Conservation (phyloP, 176 grass and related monocot species). For the Lolium multiflorum region DNA sequence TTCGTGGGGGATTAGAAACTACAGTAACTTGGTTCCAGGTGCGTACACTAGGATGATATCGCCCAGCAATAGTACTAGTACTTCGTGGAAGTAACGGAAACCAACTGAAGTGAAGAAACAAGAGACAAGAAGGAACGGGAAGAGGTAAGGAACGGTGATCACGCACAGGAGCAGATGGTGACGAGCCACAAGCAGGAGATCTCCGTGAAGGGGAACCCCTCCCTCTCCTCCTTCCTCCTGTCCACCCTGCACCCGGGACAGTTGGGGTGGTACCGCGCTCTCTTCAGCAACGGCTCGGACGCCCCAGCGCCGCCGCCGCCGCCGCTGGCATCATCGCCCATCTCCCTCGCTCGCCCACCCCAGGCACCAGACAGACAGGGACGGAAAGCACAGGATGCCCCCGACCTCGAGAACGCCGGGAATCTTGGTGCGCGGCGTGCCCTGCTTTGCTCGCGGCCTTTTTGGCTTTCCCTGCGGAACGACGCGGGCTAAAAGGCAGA, state of each 20-base stretch:
- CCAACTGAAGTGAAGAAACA: not conserved
- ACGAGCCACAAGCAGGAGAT: conserved; percentile 63
- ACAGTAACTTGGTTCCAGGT: not conserved
- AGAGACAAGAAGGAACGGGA: not conserved
- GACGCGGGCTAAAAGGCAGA: not conserved
- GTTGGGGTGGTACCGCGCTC: conserved; percentile 28
- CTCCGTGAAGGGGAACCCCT: conserved; percentile 45
- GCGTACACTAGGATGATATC: not conserved
- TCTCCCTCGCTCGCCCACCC: not conserved
- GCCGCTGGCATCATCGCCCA: conserved; percentile 12
- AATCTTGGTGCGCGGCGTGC: not conserved
- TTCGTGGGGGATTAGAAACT: not conserved
- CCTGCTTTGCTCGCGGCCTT: not conserved
- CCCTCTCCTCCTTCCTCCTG: conserved; percentile 42
- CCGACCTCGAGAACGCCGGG: not conserved
- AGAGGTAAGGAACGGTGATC: not conserved
- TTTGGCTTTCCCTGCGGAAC: conserved; percentile 9
- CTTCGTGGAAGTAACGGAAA: not conserved
- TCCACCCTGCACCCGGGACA: conserved; percentile 61
- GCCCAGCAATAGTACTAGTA: not conserved
- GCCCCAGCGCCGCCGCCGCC: not conserved
- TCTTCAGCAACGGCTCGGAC: conserved; percentile 33
- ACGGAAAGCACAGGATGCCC: not conserved
- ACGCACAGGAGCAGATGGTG: conserved; percentile 56
- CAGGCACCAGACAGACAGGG: not conserved